These are phyloP conservation scores for Litchi chinensis DNA, from an alignment of 345 rosid species.

Conservation along the genomic window DNA sequence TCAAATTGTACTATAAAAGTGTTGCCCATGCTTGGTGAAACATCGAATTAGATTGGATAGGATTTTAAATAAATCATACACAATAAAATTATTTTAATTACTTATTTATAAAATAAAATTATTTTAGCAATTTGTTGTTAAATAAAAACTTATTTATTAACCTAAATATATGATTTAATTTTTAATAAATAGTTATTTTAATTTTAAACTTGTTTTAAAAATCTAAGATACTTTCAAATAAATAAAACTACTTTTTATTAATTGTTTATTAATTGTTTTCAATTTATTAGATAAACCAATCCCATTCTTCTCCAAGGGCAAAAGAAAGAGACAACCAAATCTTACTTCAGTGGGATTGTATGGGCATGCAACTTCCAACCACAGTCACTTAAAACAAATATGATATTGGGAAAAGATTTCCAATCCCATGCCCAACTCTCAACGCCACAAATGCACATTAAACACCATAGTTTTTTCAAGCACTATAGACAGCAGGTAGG, in stretches of 20 bases:
- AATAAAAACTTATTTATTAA: no score
- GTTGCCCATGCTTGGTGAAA: no score
- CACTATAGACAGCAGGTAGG: slow-evolving; percentile 5
- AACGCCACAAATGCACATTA: neutral
- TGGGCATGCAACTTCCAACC: neutral
- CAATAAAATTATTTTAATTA: neutral
- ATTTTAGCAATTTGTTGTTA: no score
- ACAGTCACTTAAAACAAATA: neutral
- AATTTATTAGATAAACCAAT: neutral
- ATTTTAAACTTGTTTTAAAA: no score
- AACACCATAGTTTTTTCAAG: slow-evolving; percentile 10
- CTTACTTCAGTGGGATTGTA: neutral
- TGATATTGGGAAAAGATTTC: neutral
- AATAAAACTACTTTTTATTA: no score
- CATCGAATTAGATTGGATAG: no score
- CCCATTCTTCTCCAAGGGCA: neutral
- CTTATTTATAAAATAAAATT: no score
- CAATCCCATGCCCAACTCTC: neutral
- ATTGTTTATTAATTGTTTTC: no score
- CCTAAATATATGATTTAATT: neutral
- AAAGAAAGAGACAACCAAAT: neutral
- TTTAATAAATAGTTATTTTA: no score
- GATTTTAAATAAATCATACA: neutral
- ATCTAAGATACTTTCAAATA: no score
- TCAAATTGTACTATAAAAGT: no score